Evolutionary conservation across 208 protist species (phyloP).

Genomic region (Leishmania lainsoni): DNA sequence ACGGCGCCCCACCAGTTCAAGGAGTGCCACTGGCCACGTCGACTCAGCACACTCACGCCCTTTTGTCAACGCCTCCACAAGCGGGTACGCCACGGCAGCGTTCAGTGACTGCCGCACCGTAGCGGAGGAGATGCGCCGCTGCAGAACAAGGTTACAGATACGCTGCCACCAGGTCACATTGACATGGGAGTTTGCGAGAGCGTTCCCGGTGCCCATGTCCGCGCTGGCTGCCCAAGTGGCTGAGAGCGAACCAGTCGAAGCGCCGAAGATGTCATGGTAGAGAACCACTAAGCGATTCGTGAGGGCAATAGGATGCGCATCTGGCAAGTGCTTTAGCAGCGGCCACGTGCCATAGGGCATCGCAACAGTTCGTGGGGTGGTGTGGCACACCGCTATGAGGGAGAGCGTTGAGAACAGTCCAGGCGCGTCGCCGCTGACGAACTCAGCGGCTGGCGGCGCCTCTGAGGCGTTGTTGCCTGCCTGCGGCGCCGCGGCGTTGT

Average conservation of each 20-base stretch:
- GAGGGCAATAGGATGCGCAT: slow-evolving; percentile 28
- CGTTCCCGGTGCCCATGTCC: background rate
- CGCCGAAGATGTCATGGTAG: slow-evolving; percentile 19
- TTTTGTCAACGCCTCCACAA: slow-evolving; percentile 56
- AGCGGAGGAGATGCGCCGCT: slow-evolving; percentile 34
- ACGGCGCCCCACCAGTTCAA: slow-evolving; percentile 64
- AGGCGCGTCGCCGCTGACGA: slow-evolving; percentile 13
- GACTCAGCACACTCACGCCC: slow-evolving; percentile 44
- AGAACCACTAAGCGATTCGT: slow-evolving; percentile 29
- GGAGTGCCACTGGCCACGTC: slow-evolving; percentile 49
- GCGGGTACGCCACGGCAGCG: slow-evolving; percentile 54
- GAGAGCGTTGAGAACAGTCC: slow-evolving; percentile 15
- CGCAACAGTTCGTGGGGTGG: background rate
- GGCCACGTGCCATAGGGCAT: slow-evolving; percentile 25
- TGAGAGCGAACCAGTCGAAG: background rate
- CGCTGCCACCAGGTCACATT: slow-evolving; percentile 30
- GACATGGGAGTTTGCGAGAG: background rate
- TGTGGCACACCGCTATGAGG: slow-evolving; percentile 5
- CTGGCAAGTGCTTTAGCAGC: slow-evolving; percentile 19
- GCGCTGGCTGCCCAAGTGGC: background rate
- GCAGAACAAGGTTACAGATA: slow-evolving; percentile 43
- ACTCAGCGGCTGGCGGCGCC: background rate
- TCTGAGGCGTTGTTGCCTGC: no score
- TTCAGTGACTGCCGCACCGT: slow-evolving; percentile 45
- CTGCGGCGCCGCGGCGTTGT: background rate